phyloP scores from a whole-genome alignment of 2,329 filamentous ascomycete genomes.

The Aureobasidium namibiae region DNA sequence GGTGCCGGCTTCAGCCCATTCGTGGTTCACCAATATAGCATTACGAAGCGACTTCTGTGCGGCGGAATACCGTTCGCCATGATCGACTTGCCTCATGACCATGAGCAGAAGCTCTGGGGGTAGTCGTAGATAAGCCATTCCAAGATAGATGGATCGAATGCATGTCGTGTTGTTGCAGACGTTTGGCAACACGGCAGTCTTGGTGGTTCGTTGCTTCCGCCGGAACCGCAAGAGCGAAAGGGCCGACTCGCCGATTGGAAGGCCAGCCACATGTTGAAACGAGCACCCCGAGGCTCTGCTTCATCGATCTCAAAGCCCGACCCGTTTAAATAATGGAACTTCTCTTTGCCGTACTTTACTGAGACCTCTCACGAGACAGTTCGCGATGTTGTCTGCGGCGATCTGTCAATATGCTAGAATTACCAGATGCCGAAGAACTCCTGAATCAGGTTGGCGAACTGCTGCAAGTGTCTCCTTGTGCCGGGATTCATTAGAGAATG shows the following conservation, averaged over 20 bases:
- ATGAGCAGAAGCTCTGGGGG: not conserved
- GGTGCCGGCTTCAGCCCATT: not conserved
- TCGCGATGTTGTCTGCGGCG: not conserved
- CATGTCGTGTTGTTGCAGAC: not conserved
- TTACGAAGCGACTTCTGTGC: not conserved
- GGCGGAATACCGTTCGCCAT: not conserved
- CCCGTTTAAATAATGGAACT: not conserved
- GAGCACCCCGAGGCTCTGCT: not conserved
- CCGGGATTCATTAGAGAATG: too few relatives aligned
- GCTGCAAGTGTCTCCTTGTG: too few relatives aligned
- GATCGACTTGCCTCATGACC: not conserved
- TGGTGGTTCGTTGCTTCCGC: not conserved
- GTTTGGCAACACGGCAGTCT: not conserved
- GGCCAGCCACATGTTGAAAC: slow-evolving; percentile 3
- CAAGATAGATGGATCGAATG: not conserved
- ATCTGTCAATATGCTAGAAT: not conserved
- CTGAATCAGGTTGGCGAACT: too few relatives aligned
- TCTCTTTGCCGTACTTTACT: not conserved
- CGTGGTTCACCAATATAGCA: not conserved
- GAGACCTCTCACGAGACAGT: not conserved
- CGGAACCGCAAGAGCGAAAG: not conserved
- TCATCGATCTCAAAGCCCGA: not conserved
- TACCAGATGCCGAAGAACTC: too few relatives aligned
- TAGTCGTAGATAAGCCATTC: not conserved
- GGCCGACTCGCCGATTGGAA: not conserved